These are phyloP conservation scores for Combretum micranthum DNA, from an alignment of 345 rosid species.

Conservation along the genomic window DNA sequence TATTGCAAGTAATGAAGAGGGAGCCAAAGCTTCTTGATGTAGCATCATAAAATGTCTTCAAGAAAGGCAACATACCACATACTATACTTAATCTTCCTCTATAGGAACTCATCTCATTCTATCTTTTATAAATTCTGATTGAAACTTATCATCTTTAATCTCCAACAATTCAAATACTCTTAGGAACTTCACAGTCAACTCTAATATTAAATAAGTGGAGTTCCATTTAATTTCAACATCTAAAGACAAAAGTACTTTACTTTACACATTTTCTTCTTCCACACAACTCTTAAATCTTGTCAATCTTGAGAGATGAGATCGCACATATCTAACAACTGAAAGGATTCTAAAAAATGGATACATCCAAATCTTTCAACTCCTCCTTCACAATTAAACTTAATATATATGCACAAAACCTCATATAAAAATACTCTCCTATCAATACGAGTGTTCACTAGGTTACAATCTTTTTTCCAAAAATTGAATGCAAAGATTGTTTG, in stretches of 20 bases:
- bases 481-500: too few relatives aligned
- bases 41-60: too few relatives aligned
- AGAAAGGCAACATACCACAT: not conserved
- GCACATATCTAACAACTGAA: not conserved
- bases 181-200: not conserved
- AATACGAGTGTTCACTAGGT: slow-evolving; percentile 1
- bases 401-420: slow-evolving; percentile 1
- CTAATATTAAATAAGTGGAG: slow-evolving; percentile 6
- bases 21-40: not conserved
- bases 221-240: slow-evolving; percentile 9
- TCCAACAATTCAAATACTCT: slow-evolving; percentile 8
- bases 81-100: slow-evolving; percentile 4
- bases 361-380: not conserved
- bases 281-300: not conserved
- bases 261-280: not conserved
- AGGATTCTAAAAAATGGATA: slow-evolving; percentile 2
- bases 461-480: not conserved
- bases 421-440: not conserved
- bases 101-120: not conserved
- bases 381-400: slow-evolving; percentile 1
- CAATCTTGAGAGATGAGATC: not conserved
- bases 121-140: not conserved
- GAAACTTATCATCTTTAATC: not conserved
- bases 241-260: not conserved
- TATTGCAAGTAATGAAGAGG: slow-evolving; percentile 1